Conservation (phyloP, 495 filamentous ascomycete genomes). For the Aspergillus panamensis region DNA sequence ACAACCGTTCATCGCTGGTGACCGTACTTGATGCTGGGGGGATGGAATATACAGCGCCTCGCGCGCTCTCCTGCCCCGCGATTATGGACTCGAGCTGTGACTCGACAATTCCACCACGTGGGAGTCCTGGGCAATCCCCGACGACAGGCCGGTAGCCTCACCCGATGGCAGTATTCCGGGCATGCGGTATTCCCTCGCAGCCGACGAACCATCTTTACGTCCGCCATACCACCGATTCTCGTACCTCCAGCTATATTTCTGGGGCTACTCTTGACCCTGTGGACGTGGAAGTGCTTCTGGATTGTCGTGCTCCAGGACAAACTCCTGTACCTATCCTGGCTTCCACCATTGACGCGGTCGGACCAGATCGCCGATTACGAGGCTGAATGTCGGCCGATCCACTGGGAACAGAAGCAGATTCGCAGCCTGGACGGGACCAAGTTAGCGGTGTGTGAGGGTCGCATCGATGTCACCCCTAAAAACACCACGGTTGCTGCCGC, state of each 20-base stretch:
- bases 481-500: not conserved
- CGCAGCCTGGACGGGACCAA: constrained; percentile 58
- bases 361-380: constrained; percentile 59
- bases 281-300: constrained; percentile 79
- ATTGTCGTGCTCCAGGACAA: constrained; percentile 78
- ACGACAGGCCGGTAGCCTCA: too few species aligned
- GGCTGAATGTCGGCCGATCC: constrained; percentile 52
- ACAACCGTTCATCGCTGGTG: too few species aligned
- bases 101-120: not conserved
- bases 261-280: constrained; percentile 63
- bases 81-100: too few species aligned
- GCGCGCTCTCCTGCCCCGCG: not conserved
- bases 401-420: constrained; percentile 58
- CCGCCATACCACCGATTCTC: constrained; percentile 49
- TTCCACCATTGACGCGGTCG: constrained; percentile 56
- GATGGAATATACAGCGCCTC: constrained; percentile 11
- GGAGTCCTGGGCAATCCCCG: not conserved
- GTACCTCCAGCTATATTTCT: constrained; percentile 64
- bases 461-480: constrained; percentile 10
- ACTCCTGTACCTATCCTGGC: constrained; percentile 75
- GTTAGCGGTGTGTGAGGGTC: constrained; percentile 54
- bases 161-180: not conserved
- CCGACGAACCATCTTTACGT: constrained; percentile 19
- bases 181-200: not conserved
- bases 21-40: constrained; percentile 11